phyloP scores from a whole-genome alignment of 1,139 yeast species.

The Saccharomyces hybrid region DNA sequence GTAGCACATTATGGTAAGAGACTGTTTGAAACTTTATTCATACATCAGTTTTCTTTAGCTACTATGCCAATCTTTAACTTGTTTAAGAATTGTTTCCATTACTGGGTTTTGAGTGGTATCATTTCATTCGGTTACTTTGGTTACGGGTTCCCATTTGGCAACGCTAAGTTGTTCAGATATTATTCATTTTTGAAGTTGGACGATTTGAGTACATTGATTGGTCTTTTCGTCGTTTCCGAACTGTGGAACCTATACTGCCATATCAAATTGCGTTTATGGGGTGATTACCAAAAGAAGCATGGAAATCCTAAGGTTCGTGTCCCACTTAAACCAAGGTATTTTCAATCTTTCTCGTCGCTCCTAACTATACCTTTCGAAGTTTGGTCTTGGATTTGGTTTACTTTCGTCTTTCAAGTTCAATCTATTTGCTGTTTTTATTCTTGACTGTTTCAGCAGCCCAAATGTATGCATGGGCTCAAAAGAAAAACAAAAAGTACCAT shows the following conservation, averaged over 20 bases:
- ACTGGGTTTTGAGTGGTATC: slow-evolving; percentile 83
- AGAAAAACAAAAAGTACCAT: slow-evolving; percentile 48
- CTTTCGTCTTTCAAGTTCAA: slow-evolving; percentile 62
- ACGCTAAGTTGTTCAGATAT: slow-evolving; percentile 17
- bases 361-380: slow-evolving; percentile 90
- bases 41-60: slow-evolving; percentile 76
- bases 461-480: slow-evolving; percentile 62
- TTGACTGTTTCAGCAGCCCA: slow-evolving; percentile 63
- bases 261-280: slow-evolving; percentile 35
- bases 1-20: slow-evolving; percentile 77
- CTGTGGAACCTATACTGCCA: slow-evolving; percentile 68
- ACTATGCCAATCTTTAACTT: slow-evolving; percentile 89
- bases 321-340: slow-evolving; percentile 40
- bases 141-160: slow-evolving; percentile 42
- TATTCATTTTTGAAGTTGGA: slow-evolving; percentile 16
- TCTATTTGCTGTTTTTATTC: slow-evolving; percentile 66
- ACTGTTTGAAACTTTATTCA: slow-evolving; percentile 74
- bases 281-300: slow-evolving; percentile 35
- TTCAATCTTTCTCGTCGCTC: slow-evolving; percentile 41
- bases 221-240: slow-evolving; percentile 59
- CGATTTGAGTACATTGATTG: slow-evolving; percentile 31
- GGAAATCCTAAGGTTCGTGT: slow-evolving; percentile 32
- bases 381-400: slow-evolving; percentile 62
- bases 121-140: slow-evolving; percentile 62
- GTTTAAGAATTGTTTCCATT: slow-evolving; percentile 83